Percentiles rank a stretch among this genome's conserved stretches.
Evolutionary conservation across 176 grass and related monocot genomes (phyloP).

Genomic region (Rhynchospora tenuis): DNA sequence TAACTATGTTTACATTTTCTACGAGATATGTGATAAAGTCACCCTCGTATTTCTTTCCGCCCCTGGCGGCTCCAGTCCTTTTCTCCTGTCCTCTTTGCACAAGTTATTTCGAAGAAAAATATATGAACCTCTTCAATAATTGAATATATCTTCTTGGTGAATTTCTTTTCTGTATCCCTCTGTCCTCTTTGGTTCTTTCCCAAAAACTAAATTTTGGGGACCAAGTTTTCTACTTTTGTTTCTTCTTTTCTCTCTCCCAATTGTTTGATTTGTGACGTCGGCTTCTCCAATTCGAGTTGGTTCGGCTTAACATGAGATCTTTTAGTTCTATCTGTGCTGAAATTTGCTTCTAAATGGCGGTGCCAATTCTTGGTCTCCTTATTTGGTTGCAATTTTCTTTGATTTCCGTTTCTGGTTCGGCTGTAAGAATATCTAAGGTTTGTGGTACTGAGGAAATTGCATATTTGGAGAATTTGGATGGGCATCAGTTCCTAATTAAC

Average conservation of each 20-base stretch:
- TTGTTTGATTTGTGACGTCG: not conserved
- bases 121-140: constrained; percentile 3
- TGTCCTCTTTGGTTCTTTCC: not conserved
- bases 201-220: not conserved
- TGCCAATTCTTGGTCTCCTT: constrained; percentile 31
- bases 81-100: not conserved
- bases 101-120: constrained; percentile 1
- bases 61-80: constrained; percentile 19
- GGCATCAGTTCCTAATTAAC: constrained; percentile 46
- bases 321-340: constrained; percentile 4
- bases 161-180: not conserved
- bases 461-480: constrained; percentile 36
- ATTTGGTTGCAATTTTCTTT: constrained; percentile 32
- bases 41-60: not conserved
- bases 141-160: not conserved
- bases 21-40: constrained; percentile 1
- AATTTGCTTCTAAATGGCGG: constrained; percentile 12
- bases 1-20: not conserved
- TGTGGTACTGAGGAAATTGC: constrained; percentile 56
- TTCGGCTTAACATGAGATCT: not conserved
- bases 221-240: not conserved
- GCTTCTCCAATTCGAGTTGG: not conserved
- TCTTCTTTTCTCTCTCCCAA: not conserved
- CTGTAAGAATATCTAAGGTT: constrained; percentile 27
- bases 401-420: constrained; percentile 25